Conservation (phyloP, 352 stramenopile genomes). For the Elongisporangium undulatum region DNA sequence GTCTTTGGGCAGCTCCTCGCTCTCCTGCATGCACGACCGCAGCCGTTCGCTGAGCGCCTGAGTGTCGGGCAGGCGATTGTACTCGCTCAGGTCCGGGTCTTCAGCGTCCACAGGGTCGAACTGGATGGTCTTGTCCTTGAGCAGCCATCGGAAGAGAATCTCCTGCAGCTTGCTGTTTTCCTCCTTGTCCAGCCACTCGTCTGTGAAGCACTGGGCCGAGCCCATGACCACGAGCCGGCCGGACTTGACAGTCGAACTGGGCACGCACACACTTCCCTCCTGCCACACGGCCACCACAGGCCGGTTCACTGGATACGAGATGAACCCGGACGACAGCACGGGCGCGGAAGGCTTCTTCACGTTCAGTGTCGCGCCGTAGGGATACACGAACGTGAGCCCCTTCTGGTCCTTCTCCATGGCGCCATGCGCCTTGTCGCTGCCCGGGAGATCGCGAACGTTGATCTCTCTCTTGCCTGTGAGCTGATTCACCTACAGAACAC, state of each 20-base stretch:
- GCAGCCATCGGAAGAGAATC: conserved; percentile 92
- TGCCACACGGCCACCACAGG: conserved; percentile 90
- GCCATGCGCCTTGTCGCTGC: conserved; percentile 30
- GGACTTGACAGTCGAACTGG: conserved; percentile 43
- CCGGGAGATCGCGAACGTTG: conserved; percentile 22
- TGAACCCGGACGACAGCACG: conserved; percentile 90
- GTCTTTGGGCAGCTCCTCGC: conserved; percentile 92
- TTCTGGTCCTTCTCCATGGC: conserved; percentile 78
- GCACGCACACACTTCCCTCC: conserved; percentile 59
- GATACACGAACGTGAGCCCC: conserved; percentile 93
- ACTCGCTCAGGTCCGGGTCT: conserved; percentile 87
- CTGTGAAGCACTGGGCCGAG: conserved; percentile 91
- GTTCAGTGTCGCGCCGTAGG: conserved; percentile 92
- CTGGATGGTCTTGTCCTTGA: conserved; percentile 77
- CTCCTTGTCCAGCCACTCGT: conserved; percentile 95
- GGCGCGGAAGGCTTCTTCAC: conserved; percentile 88
- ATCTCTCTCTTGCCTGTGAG: conserved; percentile 67
- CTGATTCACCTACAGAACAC: conserved; percentile 36
- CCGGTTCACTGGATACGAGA: conserved; percentile 95
- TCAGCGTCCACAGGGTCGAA: conserved; percentile 66
- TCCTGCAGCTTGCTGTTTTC: conserved; percentile 93
- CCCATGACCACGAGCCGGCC: conserved; percentile 87
- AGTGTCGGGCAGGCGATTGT: conserved; percentile 91
- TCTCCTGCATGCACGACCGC: conserved; percentile 94
- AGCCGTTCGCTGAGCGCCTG: conserved; percentile 90